A percentile compares a stretch with the other conserved stretches of the same genome.
Evolutionary conservation across 1,284 basidiomycete genomes (phyloP).

Genomic region (Fomitopsis betulina): DNA sequence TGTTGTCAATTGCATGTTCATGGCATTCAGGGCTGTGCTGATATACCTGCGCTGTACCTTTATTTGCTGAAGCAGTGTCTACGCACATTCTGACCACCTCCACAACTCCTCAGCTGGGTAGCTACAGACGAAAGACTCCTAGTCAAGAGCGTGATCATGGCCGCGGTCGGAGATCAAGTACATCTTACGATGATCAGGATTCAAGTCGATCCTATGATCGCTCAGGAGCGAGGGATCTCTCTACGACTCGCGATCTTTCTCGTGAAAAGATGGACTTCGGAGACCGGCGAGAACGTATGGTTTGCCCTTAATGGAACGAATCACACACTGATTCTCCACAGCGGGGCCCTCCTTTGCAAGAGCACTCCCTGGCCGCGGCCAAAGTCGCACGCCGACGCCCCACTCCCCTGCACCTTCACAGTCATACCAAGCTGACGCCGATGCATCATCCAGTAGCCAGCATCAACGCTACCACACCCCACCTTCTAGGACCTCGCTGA

Average conservation of each 20-base stretch:
- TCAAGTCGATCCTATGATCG: slow-evolving; percentile 5
- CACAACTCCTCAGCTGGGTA: slow-evolving; percentile 38
- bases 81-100: neutral
- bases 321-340: neutral
- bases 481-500: slow-evolving; percentile 1
- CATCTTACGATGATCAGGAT: neutral
- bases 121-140: slow-evolving; percentile 37
- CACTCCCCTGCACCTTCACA: slow-evolving; percentile 12
- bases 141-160: slow-evolving; percentile 13
- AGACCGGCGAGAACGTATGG: slow-evolving; percentile 3
- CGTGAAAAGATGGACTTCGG: neutral
- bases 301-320: neutral
- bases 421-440: neutral
- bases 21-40: neutral
- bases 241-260: slow-evolving; percentile 17
- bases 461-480: neutral
- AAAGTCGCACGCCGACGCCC: slow-evolving; percentile 25
- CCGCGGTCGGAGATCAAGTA: slow-evolving; percentile 9
- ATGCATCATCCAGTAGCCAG: neutral
- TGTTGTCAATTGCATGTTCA: too few species aligned
- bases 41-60: neutral
- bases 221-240: slow-evolving; percentile 22
- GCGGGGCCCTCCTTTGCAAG: neutral
- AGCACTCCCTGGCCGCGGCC: neutral
- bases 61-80: neutral